Percentiles rank a stretch among this genome's conserved stretches.
phyloP scores from a whole-genome alignment of 148 eudicot genomes.

The Spergularia bocconei region DNA sequence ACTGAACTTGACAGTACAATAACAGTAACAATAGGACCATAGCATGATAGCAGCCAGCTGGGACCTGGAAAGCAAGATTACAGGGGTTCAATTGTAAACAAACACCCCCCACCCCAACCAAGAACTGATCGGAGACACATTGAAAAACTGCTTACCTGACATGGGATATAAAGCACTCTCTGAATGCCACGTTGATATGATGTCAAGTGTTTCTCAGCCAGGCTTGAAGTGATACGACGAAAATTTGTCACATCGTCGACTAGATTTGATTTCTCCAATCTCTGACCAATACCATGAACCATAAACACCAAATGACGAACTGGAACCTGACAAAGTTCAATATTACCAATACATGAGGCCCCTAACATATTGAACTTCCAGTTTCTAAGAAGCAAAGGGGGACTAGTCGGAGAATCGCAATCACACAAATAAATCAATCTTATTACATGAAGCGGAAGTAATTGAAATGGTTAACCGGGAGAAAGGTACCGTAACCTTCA shows the following conservation, averaged over 20 bases:
- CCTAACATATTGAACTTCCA: neutral
- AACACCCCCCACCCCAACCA: too few relatives aligned
- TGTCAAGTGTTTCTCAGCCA: conserved; percentile 86
- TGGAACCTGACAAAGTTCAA: conserved; percentile 59
- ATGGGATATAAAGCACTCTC: conserved; percentile 90
- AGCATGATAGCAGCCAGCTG: too few relatives aligned
- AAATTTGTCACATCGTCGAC: conserved; percentile 88
- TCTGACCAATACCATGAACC: conserved; percentile 99
- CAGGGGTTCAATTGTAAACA: too few relatives aligned
- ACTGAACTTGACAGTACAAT: too few relatives aligned
- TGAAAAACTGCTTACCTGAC: conserved; percentile 58
- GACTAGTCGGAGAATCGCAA: neutral
- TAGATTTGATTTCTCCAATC: conserved; percentile 88
- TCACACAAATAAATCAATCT: neutral
- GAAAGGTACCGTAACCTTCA: neutral
- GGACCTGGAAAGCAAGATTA: too few relatives aligned
- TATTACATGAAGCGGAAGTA: neutral
- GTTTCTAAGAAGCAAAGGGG: neutral
- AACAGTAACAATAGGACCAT: too few relatives aligned
- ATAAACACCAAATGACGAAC: conserved; percentile 94
- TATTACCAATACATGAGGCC: neutral
- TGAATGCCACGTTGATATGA: conserved; percentile 74
- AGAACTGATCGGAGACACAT: neutral
- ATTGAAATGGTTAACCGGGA: too few relatives aligned
- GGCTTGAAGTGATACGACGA: conserved; percentile 68